These are phyloP conservation scores for Bothriochloa decipiens DNA, from an alignment of 176 grass and related monocot species.

Conservation along the genomic window DNA sequence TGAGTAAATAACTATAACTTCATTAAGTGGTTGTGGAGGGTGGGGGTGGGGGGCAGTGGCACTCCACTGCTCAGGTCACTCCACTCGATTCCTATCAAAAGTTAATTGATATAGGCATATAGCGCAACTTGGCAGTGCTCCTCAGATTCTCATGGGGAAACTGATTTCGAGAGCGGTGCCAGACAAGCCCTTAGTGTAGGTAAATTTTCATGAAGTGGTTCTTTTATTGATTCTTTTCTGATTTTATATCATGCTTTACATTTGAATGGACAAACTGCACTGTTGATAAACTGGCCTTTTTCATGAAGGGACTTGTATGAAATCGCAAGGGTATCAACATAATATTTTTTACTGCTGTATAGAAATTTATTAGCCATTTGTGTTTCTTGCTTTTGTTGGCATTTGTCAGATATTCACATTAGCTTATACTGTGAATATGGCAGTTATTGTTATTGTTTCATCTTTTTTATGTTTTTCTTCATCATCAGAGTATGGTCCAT, in stretches of 20 bases:
- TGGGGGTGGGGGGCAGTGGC: too few species aligned
- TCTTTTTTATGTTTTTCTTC: constrained; percentile 20
- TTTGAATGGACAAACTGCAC: background rate
- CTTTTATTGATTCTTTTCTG: background rate
- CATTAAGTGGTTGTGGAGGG: too few species aligned
- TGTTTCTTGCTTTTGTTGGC: background rate
- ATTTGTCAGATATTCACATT: background rate
- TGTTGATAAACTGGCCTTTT: constrained; percentile 8
- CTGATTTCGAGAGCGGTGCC: too few species aligned
- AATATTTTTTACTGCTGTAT: background rate
- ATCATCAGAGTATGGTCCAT: background rate
- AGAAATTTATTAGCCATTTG: background rate
- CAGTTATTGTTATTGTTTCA: constrained; percentile 6
- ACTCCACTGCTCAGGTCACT: too few species aligned
- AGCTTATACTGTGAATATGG: background rate
- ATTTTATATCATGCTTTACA: constrained; percentile 5
- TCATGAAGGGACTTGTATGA: background rate
- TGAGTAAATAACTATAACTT: too few species aligned
- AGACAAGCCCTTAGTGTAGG: background rate
- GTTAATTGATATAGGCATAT: too few species aligned
- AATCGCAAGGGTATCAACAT: background rate
- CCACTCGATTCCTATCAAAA: too few species aligned
- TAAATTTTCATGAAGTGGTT: background rate
- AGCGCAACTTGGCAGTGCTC: too few species aligned
- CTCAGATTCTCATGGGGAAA: too few species aligned